These are phyloP conservation scores for Galeopsis tetrahit DNA, from an alignment of 257 asterid species.

Conservation along the genomic window DNA sequence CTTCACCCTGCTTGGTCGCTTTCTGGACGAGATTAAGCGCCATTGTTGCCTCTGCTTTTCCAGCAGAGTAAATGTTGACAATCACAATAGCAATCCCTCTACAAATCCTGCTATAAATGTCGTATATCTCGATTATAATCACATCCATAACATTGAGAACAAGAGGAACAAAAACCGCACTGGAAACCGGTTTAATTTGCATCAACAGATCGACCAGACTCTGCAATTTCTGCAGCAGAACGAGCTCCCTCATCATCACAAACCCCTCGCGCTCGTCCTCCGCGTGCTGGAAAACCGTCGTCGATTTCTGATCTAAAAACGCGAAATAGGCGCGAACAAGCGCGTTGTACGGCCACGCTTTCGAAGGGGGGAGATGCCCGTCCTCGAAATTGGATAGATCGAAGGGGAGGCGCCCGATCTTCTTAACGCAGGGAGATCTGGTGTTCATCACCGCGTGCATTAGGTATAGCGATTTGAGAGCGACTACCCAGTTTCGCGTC, in stretches of 20 bases:
- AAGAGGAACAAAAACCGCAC: slow-evolving; percentile 50
- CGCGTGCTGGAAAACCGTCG: slow-evolving; percentile 40
- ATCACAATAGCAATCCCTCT: slow-evolving; percentile 63
- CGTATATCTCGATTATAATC: slow-evolving; percentile 61
- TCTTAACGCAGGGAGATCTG: slow-evolving; percentile 44
- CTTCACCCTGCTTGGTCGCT: slow-evolving; percentile 63
- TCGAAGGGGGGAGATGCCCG: slow-evolving; percentile 39
- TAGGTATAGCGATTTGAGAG: slow-evolving; percentile 71
- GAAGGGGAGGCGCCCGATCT: slow-evolving; percentile 79
- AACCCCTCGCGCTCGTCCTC: slow-evolving; percentile 29
- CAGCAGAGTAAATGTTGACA: slow-evolving; percentile 51
- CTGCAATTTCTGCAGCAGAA: slow-evolving; percentile 57
- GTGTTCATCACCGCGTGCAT: slow-evolving; percentile 62
- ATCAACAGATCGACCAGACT: slow-evolving; percentile 58
- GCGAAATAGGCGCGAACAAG: slow-evolving; percentile 72
- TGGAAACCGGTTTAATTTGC: slow-evolving; percentile 58
- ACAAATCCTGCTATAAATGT: slow-evolving; percentile 67
- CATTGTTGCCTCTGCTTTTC: slow-evolving; percentile 54
- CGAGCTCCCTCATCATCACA: slow-evolving; percentile 52
- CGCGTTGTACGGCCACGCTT: slow-evolving; percentile 57
- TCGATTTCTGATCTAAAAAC: slow-evolving; percentile 77
- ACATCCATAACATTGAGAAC: slow-evolving; percentile 75
- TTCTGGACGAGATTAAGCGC: slow-evolving; percentile 62
- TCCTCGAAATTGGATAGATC: slow-evolving; percentile 73
- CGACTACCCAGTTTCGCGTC: slow-evolving; percentile 68